Conservation (phyloP, 305 asterid species). For the Fraxinus latifolia region DNA sequence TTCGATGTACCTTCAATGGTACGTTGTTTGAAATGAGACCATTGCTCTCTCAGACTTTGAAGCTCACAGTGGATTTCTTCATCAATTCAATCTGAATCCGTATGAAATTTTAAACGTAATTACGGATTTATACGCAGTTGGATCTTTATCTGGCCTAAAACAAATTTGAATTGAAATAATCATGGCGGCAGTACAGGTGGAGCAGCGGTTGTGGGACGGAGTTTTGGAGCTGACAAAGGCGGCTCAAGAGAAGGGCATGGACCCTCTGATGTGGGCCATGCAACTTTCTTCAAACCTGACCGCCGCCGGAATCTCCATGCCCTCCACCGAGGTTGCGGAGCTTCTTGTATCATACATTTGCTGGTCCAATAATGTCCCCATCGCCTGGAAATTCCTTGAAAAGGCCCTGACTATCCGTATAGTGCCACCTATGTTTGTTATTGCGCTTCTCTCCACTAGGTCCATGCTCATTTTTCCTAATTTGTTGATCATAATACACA, state of each 20-base stretch:
- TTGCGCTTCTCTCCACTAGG: slow-evolving; percentile 80
- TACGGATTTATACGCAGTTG: slow-evolving; percentile 2
- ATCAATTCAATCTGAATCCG: slow-evolving; percentile 13
- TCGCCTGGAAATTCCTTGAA: slow-evolving; percentile 82
- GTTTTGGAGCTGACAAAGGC: slow-evolving; percentile 65
- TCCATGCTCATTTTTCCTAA: slow-evolving; percentile 5
- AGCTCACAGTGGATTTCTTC: not conserved
- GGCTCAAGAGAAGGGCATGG: slow-evolving; percentile 61
- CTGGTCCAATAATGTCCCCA: slow-evolving; percentile 64
- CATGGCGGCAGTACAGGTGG: slow-evolving; percentile 31
- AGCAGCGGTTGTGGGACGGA: slow-evolving; percentile 45
- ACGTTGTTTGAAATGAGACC: not conserved
- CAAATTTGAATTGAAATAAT: slow-evolving; percentile 18
- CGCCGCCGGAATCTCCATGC: slow-evolving; percentile 59
- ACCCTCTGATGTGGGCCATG: slow-evolving; percentile 68
- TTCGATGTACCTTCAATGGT: not conserved
- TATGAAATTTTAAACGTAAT: not conserved
- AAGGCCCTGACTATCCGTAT: slow-evolving; percentile 60
- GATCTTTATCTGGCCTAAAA: slow-evolving; percentile 23
- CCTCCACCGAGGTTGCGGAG: slow-evolving; percentile 66
- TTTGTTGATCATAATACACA: not conserved
- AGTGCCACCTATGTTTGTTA: slow-evolving; percentile 68
- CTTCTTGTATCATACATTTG: slow-evolving; percentile 71
- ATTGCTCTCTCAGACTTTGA: too few relatives aligned
- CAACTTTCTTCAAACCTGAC: slow-evolving; percentile 55